Evolutionary conservation across 148 eudicot species (phyloP).

Genomic region (Nepenthes mirabilis): DNA sequence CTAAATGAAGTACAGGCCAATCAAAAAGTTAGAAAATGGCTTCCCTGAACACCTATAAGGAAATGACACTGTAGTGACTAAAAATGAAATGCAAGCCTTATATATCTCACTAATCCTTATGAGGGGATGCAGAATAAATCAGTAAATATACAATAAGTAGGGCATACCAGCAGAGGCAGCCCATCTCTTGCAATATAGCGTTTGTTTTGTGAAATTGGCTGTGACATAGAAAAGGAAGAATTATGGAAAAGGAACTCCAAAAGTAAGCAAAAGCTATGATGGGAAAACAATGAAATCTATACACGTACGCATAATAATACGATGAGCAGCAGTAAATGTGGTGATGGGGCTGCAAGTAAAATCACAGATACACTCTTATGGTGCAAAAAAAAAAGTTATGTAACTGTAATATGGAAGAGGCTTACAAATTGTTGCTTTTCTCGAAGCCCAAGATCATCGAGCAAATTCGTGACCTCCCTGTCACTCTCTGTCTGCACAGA

Average conservation of each 20-base stretch:
- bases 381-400: neutral
- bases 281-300: neutral
- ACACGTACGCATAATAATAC: neutral
- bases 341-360: neutral
- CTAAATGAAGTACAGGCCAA: slow-evolving; percentile 22
- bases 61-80: neutral
- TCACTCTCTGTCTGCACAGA: slow-evolving; percentile 76
- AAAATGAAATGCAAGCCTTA: neutral
- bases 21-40: slow-evolving; percentile 2
- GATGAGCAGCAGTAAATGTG: neutral
- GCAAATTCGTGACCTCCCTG: slow-evolving; percentile 52
- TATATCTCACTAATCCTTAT: neutral
- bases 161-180: slow-evolving; percentile 53
- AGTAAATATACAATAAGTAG: neutral
- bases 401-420: neutral
- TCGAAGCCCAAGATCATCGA: slow-evolving; percentile 79
- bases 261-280: neutral
- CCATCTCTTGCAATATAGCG: slow-evolving; percentile 85
- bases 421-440: slow-evolving; percentile 81
- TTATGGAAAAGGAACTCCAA: neutral
- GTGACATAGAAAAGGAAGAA: slow-evolving; percentile 14
- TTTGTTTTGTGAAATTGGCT: slow-evolving; percentile 87
- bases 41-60: too few species aligned
- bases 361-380: neutral
- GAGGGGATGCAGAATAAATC: neutral